Conservation (phyloP, 2,329 filamentous ascomycete genomes). For the Amauroascus verrucosus region DNA sequence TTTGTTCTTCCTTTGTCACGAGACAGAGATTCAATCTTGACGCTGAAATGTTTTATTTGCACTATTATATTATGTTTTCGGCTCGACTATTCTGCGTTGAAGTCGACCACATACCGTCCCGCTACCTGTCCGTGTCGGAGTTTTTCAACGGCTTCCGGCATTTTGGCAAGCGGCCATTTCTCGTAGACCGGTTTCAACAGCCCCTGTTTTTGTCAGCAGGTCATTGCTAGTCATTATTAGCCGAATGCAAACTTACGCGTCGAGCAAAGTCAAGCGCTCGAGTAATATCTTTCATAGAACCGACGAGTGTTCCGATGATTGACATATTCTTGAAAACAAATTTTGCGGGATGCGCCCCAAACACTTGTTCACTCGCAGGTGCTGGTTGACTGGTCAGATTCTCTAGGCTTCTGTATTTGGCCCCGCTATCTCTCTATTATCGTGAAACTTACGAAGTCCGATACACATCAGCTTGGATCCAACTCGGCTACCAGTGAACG, state of each 20-base stretch:
- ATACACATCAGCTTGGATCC: slow-evolving; percentile 46
- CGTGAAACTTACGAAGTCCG: slow-evolving; percentile 25
- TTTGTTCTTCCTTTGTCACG: no score
- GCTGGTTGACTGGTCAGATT: background rate
- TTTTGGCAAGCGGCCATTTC: slow-evolving; percentile 34
- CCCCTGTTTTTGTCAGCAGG: slow-evolving; percentile 24
- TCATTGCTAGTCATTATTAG: background rate
- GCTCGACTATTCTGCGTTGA: slow-evolving; percentile 22
- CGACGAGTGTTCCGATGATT: slow-evolving; percentile 2
- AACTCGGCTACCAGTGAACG: slow-evolving; percentile 39
- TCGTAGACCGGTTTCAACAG: slow-evolving; percentile 34
- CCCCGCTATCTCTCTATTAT: background rate
- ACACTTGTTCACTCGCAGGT: background rate
- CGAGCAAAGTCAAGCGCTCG: slow-evolving; percentile 13
- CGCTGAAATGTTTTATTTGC: no score
- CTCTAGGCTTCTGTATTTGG: no score
- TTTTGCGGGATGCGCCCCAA: background rate
- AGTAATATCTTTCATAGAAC: slow-evolving; percentile 14
- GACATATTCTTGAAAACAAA: slow-evolving; percentile 16
- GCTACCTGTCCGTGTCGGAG: slow-evolving; percentile 40
- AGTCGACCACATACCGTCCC: slow-evolving; percentile 42
- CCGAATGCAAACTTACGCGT: background rate
- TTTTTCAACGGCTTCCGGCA: slow-evolving; percentile 41
- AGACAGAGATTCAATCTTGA: no score
- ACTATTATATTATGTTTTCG: no score